phyloP scores from a whole-genome alignment of 2,329 filamentous ascomycete species.

The Pyrenochaeta sp. region DNA sequence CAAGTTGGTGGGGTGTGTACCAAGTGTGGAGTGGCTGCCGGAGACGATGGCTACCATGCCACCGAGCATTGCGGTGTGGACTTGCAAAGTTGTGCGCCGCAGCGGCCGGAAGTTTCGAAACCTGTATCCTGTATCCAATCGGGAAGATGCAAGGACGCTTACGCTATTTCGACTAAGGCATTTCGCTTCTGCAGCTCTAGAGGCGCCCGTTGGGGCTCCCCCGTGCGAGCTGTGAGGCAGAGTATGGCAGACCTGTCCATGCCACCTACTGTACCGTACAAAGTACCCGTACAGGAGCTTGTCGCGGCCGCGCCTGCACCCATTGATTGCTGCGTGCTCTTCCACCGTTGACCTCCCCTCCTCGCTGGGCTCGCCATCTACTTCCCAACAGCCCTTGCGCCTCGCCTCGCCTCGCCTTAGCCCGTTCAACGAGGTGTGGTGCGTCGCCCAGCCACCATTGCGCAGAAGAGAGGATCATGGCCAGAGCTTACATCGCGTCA shows the following conservation, averaged over 20 bases:
- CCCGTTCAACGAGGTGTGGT: constrained; percentile 12
- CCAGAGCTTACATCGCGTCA: constrained; percentile 28
- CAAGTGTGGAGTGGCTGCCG: not conserved
- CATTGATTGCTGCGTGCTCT: not conserved
- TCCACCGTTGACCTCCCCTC: not conserved
- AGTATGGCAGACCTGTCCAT: no score
- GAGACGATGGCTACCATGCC: not conserved
- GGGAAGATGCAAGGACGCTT: no score
- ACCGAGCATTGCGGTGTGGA: not conserved
- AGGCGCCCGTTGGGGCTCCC: no score
- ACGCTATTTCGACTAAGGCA: no score
- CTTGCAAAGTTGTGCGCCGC: no score
- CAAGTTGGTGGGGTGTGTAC: not conserved
- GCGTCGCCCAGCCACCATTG: constrained; percentile 5
- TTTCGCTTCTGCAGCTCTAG: no score
- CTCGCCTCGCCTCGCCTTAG: not conserved
- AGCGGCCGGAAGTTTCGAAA: no score
- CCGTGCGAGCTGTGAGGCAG: no score
- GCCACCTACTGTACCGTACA: no score
- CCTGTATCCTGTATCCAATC: no score
- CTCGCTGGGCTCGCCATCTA: no score
- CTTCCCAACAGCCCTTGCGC: not conserved
- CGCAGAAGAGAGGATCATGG: constrained; percentile 30
- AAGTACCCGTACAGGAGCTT: no score
- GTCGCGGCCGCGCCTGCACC: not conserved